Evolutionary conservation across 306 rosid species (phyloP), one percentile per base, ranked within the genome.

Genomic region (Rubus parviflorus): DNA sequence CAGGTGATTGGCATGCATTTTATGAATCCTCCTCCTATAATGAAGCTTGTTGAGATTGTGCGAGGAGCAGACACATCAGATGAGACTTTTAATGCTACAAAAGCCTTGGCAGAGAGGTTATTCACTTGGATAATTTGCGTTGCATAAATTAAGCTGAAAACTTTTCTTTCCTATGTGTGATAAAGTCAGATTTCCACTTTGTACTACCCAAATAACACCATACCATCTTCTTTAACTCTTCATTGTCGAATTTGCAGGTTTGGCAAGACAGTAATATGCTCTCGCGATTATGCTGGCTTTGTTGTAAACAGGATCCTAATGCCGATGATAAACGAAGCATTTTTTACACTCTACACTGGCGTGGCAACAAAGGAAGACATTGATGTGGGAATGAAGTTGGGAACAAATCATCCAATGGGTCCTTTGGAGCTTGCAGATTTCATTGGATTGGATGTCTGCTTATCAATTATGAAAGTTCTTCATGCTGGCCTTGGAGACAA

Each of bases 1-100:
- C 81, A 92, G 98, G 97, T 94, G 65, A 92, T 92, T 80, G 98
- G 97, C 72, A 90, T 94, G 98, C 98, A 94, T 87, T 94, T 94
- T 77, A 90, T 94, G 97, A 92, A 94, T 74, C 97, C 98, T 47
- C 97, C 97, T n/a, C 96, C 92, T 63, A 62, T 90, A 58, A 94
- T 90, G 98, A 92, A 90, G 74, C 83, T 94, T 82, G 90, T 94
- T 41, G 98, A 94, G 89, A 92, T 94, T 67, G 82, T 94, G 16
- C 89, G 91, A 67, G 95, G 97, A 3, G 91, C 92, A 4, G 90
- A 89, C 84, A 94, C 98, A 77, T 92, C 97, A 23, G 87, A 94
- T 8, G 82, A 90, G 75, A 92, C 97, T 38, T 92, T 90, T 60
- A 74, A 75, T 51, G 81, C 85, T 20, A 90, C 90, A 35, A 92